Evolutionary conservation across 1,139 yeast species (phyloP).

Genomic region (Blastobotrys persicus): DNA sequence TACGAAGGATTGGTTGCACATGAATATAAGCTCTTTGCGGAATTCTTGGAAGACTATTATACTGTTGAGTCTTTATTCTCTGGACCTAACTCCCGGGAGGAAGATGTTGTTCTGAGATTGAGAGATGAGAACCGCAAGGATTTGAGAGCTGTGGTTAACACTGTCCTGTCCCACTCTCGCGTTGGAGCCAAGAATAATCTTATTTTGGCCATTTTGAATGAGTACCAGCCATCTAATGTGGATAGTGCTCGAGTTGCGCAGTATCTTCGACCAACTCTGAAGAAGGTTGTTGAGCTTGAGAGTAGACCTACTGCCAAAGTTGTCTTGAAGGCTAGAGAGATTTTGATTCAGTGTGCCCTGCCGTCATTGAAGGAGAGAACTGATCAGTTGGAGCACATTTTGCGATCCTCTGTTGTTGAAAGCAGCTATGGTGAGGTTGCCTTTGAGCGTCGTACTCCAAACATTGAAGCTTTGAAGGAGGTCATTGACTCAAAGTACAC

Average conservation of each 20-base stretch:
- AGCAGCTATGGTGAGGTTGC: constrained; percentile 77
- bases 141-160: constrained; percentile 65
- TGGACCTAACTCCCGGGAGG: constrained; percentile 75
- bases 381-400: constrained; percentile 93
- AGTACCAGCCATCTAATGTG: constrained; percentile 56
- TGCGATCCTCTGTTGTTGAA: constrained; percentile 87
- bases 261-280: constrained; percentile 67
- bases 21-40: constrained; percentile 72
- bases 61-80: constrained; percentile 74
- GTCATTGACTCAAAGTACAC: constrained; percentile 95
- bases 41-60: constrained; percentile 67
- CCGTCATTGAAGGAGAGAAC: constrained; percentile 96
- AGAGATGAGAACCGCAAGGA: constrained; percentile 86
- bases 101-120: constrained; percentile 69
- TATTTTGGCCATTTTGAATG: constrained; percentile 77
- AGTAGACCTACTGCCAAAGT: constrained; percentile 90
- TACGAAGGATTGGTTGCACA: constrained; percentile 76
- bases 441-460: constrained; percentile 74
- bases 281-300: constrained; percentile 80
- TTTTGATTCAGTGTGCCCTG: constrained; percentile 90
- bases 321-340: constrained; percentile 94
- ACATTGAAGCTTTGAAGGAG: constrained; percentile 74
- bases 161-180: constrained; percentile 85
- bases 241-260: constrained; percentile 66
- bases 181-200: constrained; percentile 91